These are phyloP conservation scores for Sporopachydermia cereana DNA, from an alignment of 1,139 yeast genomes.

Conservation along the genomic window DNA sequence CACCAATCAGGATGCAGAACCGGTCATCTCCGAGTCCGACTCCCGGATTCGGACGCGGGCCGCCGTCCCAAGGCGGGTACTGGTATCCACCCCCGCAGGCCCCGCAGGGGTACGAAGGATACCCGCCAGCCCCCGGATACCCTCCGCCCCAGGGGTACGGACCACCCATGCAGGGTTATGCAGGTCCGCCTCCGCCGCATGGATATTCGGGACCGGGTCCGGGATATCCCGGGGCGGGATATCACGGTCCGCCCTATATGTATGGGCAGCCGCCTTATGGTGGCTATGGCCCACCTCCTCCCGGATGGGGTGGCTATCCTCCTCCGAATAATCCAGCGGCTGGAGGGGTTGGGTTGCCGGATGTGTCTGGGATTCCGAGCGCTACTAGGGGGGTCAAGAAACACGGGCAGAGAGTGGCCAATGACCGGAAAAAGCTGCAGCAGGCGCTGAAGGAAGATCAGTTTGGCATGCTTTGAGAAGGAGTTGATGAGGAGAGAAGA, in stretches of 20 bases:
- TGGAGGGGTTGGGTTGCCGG: background rate
- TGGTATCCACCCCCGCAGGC: background rate
- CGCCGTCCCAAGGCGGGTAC: too few species aligned
- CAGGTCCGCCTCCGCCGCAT: background rate
- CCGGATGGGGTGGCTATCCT: conserved; percentile 1
- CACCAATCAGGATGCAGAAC: too few species aligned
- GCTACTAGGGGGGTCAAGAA: background rate
- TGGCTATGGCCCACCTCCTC: background rate
- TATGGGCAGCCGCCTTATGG: background rate
- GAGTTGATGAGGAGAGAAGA: background rate
- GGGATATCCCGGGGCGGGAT: background rate
- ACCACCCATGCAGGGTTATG: background rate
- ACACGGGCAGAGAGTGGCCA: background rate
- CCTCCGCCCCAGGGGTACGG: conserved; percentile 2
- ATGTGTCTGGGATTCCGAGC: background rate
- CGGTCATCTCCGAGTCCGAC: too few species aligned
- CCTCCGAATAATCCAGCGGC: background rate
- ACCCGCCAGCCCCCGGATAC: background rate
- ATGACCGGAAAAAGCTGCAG: background rate
- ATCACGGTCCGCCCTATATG: conserved; percentile 1
- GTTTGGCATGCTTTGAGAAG: background rate
- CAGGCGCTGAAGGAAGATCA: background rate
- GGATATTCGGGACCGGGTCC: background rate
- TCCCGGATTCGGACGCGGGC: too few species aligned
- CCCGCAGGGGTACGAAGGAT: too few species aligned